These are phyloP conservation scores for Cenchrus purpureus DNA, from an alignment of 176 grass and related monocot genomes.

Conservation along the genomic window DNA sequence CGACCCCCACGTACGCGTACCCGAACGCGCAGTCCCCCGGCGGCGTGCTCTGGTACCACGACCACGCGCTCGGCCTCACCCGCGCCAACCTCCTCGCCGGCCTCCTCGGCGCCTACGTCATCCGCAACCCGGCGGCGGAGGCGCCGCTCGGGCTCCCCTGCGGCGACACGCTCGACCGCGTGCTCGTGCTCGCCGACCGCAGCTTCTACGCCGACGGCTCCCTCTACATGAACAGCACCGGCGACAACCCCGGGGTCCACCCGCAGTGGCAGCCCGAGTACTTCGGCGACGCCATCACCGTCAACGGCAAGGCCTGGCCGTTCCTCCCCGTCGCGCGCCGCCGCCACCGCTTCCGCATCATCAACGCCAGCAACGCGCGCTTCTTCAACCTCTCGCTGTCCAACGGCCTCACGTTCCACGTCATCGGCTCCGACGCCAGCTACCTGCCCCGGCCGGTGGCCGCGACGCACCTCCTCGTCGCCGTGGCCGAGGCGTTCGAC, in stretches of 20 bases:
- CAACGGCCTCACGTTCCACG: slow-evolving; percentile 45
- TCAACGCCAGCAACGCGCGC: slow-evolving; percentile 77
- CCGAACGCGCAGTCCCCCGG: slow-evolving; percentile 70
- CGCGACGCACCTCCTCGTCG: slow-evolving; percentile 33
- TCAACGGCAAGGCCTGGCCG: slow-evolving; percentile 83
- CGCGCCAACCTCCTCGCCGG: slow-evolving; percentile 81
- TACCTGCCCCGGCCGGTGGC: slow-evolving; percentile 49
- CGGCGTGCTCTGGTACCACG: slow-evolving; percentile 70
- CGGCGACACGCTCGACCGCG: slow-evolving; percentile 54
- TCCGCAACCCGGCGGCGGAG: slow-evolving; percentile 45
- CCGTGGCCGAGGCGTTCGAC: slow-evolving; percentile 65
- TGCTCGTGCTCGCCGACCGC: slow-evolving; percentile 66
- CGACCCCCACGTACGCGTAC: slow-evolving; percentile 52
- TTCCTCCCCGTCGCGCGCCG: slow-evolving; percentile 59
- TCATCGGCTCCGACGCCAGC: slow-evolving; percentile 66
- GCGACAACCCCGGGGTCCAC: slow-evolving; percentile 41
- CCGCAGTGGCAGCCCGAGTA: slow-evolving; percentile 81
- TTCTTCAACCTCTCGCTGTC: slow-evolving; percentile 67
- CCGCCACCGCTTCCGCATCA: slow-evolving; percentile 61
- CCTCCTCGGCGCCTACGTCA: slow-evolving; percentile 69
- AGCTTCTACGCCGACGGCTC: slow-evolving; percentile 69
- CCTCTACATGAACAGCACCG: slow-evolving; percentile 66
- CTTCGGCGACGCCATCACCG: slow-evolving; percentile 62
- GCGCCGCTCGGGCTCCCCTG: slow-evolving; percentile 51
- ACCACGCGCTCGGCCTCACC: slow-evolving; percentile 71